phyloP scores from a whole-genome alignment of 257 asterid genomes.

The Thymus mandschuricus region DNA sequence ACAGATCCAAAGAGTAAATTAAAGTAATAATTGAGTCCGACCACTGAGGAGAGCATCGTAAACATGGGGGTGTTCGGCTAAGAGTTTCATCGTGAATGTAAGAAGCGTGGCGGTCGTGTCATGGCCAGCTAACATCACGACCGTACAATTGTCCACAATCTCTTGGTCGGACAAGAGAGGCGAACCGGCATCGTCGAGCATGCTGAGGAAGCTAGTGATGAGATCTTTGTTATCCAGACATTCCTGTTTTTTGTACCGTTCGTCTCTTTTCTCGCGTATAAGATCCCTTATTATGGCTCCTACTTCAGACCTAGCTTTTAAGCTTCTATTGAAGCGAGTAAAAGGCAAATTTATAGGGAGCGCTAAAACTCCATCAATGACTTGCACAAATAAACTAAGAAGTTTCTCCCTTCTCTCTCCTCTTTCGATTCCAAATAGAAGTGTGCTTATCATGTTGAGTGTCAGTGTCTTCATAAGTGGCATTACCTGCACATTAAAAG shows the following conservation, averaged over 20 bases:
- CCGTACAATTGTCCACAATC: conserved; percentile 13
- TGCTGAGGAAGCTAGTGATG: conserved; percentile 28
- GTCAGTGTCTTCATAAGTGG: conserved; percentile 27
- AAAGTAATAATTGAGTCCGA: background rate
- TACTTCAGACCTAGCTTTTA: conserved; percentile 13
- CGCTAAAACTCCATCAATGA: conserved; percentile 16
- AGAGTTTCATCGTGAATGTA: conserved; percentile 14
- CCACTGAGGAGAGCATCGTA: background rate
- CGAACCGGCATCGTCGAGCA: conserved; percentile 7
- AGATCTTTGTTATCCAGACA: background rate
- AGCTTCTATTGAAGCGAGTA: conserved; percentile 24
- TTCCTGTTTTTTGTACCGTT: background rate
- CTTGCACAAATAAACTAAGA: background rate
- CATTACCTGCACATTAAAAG: too few species aligned
- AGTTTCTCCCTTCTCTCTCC: conserved; percentile 14
- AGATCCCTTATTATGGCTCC: conserved; percentile 16
- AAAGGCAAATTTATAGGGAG: conserved; percentile 29
- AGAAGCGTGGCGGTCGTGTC: conserved; percentile 25
- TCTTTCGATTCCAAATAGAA: conserved; percentile 28
- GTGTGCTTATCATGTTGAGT: conserved; percentile 14
- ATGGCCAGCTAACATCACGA: conserved; percentile 24
- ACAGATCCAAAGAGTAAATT: too few species aligned
- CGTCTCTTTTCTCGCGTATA: conserved; percentile 15
- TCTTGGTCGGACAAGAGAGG: conserved; percentile 22
- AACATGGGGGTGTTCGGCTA: conserved; percentile 3